These are phyloP conservation scores for Lepiota brunneoincarnata DNA, from an alignment of 768 basidiomycete genomes.

Conservation along the genomic window DNA sequence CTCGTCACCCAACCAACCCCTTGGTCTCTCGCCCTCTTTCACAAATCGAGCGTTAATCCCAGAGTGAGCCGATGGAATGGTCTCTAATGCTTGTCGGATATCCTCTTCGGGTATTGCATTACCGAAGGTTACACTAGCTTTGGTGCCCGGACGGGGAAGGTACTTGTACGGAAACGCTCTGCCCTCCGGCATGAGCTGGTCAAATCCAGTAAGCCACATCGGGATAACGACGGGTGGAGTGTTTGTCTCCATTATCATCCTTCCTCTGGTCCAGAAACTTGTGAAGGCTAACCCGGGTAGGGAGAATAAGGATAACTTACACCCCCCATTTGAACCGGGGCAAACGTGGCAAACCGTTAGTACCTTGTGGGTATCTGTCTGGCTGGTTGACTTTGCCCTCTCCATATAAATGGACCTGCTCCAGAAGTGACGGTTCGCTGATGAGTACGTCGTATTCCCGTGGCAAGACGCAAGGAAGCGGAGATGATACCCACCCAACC, in stretches of 20 bases:
- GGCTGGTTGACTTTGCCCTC: constrained; percentile 89
- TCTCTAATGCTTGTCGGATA: constrained; percentile 9
- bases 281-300: constrained; percentile 5
- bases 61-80: constrained; percentile 6
- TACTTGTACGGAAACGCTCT: constrained; percentile 73
- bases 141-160: constrained; percentile 58
- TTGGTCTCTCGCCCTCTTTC: constrained; percentile 13
- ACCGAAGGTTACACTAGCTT: constrained; percentile 78
- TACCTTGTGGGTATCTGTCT: constrained; percentile 39
- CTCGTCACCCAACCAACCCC: constrained; percentile 23
- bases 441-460: not conserved
- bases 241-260: constrained; percentile 66
- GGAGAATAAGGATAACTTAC: constrained; percentile 46
- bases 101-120: constrained; percentile 52
- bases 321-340: constrained; percentile 94
- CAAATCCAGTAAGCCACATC: constrained; percentile 89
- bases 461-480: constrained; percentile 2
- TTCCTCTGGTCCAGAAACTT: constrained; percentile 50
- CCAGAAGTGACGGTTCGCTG: not conserved
- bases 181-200: constrained; percentile 87
- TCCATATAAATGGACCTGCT: constrained; percentile 83
- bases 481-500: constrained; percentile 66
- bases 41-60: constrained; percentile 11
- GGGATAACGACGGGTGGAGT: constrained; percentile 81
- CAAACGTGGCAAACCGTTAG: constrained; percentile 45